Percentiles rank a stretch among this genome's conserved stretches.
Evolutionary conservation across 176 grass and related monocot genomes (phyloP).

Genomic region (Triticum turgidum): DNA sequence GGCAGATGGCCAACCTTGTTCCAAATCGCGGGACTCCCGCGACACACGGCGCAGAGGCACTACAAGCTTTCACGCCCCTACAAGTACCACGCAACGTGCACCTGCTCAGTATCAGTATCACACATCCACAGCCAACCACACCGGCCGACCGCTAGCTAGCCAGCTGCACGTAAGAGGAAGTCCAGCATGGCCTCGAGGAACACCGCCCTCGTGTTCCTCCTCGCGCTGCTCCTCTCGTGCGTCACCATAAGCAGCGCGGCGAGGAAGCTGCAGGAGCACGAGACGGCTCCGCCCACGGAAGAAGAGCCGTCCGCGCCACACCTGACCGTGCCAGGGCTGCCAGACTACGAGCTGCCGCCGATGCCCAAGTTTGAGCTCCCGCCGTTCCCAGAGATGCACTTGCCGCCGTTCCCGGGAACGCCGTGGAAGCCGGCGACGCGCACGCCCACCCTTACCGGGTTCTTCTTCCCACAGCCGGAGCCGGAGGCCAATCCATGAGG

Average conservation of each 20-base stretch:
- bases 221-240: background rate
- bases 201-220: background rate
- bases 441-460: background rate
- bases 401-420: constrained; percentile 19
- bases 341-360: background rate
- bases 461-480: constrained; percentile 28
- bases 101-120: background rate
- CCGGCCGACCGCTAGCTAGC: background rate
- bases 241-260: background rate
- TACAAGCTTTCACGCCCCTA: background rate
- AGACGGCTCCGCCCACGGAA: background rate
- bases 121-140: background rate
- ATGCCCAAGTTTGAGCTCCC: background rate
- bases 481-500: constrained; percentile 7
- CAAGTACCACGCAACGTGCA: background rate
- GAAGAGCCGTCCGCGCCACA: background rate
- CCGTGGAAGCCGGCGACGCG: background rate
- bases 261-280: background rate
- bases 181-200: background rate
- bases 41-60: background rate
- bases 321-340: constrained; percentile 1
- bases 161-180: background rate
- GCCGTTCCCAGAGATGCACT: constrained; percentile 1
- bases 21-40: background rate
- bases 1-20: background rate